phyloP scores from a whole-genome alignment of 345 rosid species.

The Tarenaya hassleriana region DNA sequence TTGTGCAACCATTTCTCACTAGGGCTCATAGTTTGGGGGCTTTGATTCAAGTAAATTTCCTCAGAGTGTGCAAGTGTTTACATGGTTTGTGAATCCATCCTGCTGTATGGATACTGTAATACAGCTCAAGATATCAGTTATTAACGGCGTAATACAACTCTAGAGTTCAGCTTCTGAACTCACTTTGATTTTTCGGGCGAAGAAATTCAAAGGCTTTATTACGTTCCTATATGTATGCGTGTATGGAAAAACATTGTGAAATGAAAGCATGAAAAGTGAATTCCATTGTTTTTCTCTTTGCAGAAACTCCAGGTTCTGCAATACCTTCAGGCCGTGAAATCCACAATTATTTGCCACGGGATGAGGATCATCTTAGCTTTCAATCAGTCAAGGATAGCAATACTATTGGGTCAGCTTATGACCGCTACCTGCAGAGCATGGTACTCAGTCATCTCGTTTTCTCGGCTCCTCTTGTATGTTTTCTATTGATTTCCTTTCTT shows the following conservation, averaged over 20 bases:
- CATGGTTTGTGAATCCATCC: conserved; percentile 1
- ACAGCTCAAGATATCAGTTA: neutral
- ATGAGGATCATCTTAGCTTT: conserved; percentile 45
- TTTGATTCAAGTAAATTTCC: neutral
- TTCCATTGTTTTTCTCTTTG: neutral
- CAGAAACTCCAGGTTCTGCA: conserved; percentile 35
- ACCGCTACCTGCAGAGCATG: conserved; percentile 57
- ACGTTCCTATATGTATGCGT: neutral
- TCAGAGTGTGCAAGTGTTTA: neutral
- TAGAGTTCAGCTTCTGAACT: conserved; percentile 1
- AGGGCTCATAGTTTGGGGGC: neutral
- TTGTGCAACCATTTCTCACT: too few relatives aligned
- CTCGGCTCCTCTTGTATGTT: neutral
- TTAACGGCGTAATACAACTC: neutral
- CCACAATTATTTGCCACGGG: conserved; percentile 45
- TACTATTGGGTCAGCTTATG: conserved; percentile 72
- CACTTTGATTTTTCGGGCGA: neutral
- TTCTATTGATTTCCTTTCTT: conserved; percentile 9
- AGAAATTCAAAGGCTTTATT: neutral
- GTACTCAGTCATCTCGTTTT: conserved; percentile 25
- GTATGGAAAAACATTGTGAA: conserved; percentile 1
- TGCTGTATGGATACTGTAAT: conserved; percentile 4
- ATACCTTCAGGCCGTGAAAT: conserved; percentile 37
- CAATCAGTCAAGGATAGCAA: conserved; percentile 62
- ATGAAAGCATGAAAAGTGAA: neutral